phyloP scores from a whole-genome alignment of 495 filamentous ascomycete species.

The Xylaria sp. region DNA sequence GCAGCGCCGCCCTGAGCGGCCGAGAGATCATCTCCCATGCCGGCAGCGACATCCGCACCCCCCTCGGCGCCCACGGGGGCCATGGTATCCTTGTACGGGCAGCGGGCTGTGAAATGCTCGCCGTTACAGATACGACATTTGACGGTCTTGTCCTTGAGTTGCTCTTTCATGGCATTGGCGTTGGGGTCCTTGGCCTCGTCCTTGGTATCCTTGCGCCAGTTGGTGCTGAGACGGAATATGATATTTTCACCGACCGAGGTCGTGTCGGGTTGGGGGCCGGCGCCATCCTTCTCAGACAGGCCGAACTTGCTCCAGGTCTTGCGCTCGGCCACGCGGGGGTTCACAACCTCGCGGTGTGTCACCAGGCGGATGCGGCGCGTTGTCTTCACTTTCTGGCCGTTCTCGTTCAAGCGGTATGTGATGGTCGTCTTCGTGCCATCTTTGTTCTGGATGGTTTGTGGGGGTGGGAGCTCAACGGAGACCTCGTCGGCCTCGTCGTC shows the following conservation, averaged over 20 bases:
- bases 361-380: slow-evolving; percentile 92
- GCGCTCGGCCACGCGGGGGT: slow-evolving; percentile 94
- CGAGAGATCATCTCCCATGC: slow-evolving; percentile 58
- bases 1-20: slow-evolving; percentile 49
- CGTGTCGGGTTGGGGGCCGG: slow-evolving; percentile 76
- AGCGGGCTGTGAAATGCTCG: slow-evolving; percentile 97
- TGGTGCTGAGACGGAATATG: slow-evolving; percentile 85
- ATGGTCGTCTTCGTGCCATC: slow-evolving; percentile 96
- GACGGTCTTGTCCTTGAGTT: slow-evolving; percentile 98
- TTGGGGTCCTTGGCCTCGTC: slow-evolving; percentile 79
- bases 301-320: slow-evolving; percentile 94
- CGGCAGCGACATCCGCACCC: slow-evolving; percentile 60
- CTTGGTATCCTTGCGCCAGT: slow-evolving; percentile 88
- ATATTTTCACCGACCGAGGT: slow-evolving; percentile 97
- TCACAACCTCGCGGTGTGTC: slow-evolving; percentile 87
- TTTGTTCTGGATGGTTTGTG: slow-evolving; percentile 89
- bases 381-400: slow-evolving; percentile 94
- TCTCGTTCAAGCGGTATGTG: slow-evolving; percentile 88
- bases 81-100: slow-evolving; percentile 73
- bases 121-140: slow-evolving; percentile 98
- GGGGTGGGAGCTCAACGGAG: slow-evolving; percentile 77
- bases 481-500: slow-evolving; percentile 90
- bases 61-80: slow-evolving; percentile 61
- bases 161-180: slow-evolving; percentile 81
- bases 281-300: slow-evolving; percentile 69